Evolutionary conservation across 495 filamentous ascomycete genomes (phyloP), one percentile per base, ranked within the genome.

Genomic region (Neurospora hispaniola): DNA sequence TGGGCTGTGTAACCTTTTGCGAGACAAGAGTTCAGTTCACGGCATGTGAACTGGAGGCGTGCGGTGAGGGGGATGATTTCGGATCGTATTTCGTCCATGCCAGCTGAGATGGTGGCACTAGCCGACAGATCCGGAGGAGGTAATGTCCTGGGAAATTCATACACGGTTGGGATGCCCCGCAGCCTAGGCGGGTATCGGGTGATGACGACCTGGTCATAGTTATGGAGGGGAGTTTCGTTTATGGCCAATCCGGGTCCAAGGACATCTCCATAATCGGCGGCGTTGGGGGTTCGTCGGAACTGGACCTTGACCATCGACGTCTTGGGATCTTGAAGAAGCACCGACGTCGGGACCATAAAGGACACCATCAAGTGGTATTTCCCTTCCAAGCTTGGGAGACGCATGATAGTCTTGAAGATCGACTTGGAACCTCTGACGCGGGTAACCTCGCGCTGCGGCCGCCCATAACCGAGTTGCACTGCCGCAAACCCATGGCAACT

Each of bases 381-480:
- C 11, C 82, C 81, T 23, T 78, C 71, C 80, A 80, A 83, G 18
- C 76, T 68, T 12, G 72, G 70, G 20, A 74, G 41, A 62, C 84
- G 81, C 16, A 77, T 70, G 7, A 81, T 71, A 14, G 84, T 41
- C 42, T 68, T 73, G 73, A 79, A 80, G 14, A 71, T 71, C 23
- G 82, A 77, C 69, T 68, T 70, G 69, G 75, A 73, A 40, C 74
- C 77, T 40, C 69, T 44, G 2, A 80, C 77, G 8, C 48, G 70
- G 27, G 76, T 79, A 18, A 73, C 43, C 69, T 39, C 2, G 66
- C 72, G 20, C 11, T 59, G 20, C 48, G 48, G 48, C 48, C 48
- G 27, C 3, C 82, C 82, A 72, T 84, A 84, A n/a, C 71, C 74
- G 27, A 82, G 46, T 44, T 84, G 80, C 7, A 83, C 75, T 7